phyloP scores from a whole-genome alignment of 2,329 filamentous ascomycete genomes.

The Fusarium torulosum region DNA sequence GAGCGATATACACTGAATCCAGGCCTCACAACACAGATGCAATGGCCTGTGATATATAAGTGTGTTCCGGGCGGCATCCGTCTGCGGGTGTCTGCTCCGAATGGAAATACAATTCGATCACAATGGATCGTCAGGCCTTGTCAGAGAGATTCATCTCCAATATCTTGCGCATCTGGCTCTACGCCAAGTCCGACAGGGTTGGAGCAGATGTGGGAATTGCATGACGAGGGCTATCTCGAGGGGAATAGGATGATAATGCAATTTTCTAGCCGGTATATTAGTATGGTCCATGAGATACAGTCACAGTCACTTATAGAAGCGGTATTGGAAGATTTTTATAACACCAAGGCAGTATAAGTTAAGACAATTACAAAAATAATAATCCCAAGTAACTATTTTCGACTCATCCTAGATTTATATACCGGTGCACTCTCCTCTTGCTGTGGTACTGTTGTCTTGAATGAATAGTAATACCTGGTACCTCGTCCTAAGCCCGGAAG shows the following conservation, averaged over 20 bases:
- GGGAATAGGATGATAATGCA: neutral
- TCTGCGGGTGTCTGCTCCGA: neutral
- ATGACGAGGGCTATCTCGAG: neutral
- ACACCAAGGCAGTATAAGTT: neutral
- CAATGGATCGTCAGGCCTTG: neutral
- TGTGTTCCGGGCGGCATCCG: neutral
- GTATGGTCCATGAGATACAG: neutral
- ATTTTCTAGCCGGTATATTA: neutral
- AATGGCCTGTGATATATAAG: neutral
- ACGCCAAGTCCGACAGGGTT: neutral
- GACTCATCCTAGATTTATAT: too few species aligned
- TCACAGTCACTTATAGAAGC: neutral
- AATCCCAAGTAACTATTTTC: too few species aligned
- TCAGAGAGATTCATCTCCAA: neutral
- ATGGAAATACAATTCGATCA: neutral
- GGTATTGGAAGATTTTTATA: neutral
- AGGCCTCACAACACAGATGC: neutral
- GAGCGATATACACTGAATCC: neutral
- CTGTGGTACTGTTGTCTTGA: too few species aligned
- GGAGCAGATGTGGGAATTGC: neutral
- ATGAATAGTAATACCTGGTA: too few species aligned
- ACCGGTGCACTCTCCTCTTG: too few species aligned
- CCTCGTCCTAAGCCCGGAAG: too few species aligned
- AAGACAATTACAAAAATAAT: neutral
- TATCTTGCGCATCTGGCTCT: neutral